Conservation (phyloP, 2,329 filamentous ascomycete genomes). For the Arthrobotrys sinensis region DNA sequence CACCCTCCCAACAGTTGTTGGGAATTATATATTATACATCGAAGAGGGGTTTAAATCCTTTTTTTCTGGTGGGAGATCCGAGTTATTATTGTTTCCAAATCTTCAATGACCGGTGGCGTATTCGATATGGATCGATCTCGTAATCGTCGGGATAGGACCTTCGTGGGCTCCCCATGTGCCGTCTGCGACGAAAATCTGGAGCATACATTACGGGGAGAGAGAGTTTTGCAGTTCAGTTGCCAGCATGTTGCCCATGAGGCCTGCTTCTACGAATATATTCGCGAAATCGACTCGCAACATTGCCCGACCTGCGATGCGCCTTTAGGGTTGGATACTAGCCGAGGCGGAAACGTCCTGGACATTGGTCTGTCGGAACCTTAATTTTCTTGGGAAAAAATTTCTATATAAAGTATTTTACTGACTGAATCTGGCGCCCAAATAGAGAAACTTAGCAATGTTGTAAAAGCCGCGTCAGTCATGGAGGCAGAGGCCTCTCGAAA, state of each 20-base stretch:
- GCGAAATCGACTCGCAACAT: slow-evolving; percentile 92
- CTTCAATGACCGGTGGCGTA: slow-evolving; percentile 75
- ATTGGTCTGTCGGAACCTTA: slow-evolving; percentile 76
- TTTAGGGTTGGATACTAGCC: slow-evolving; percentile 89
- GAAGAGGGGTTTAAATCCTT: neutral
- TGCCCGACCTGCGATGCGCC: slow-evolving; percentile 95
- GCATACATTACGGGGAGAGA: slow-evolving; percentile 92
- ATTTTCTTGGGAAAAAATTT: slow-evolving; percentile 61
- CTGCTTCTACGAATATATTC: slow-evolving; percentile 98
- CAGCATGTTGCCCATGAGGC: slow-evolving; percentile 98
- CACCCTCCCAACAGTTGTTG: slow-evolving; percentile 21
- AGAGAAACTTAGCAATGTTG: slow-evolving; percentile 97
- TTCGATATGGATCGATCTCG: slow-evolving; percentile 83
- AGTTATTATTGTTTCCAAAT: neutral
- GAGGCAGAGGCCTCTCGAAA: slow-evolving; percentile 55
- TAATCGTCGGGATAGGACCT: slow-evolving; percentile 89
- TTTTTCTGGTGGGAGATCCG: slow-evolving; percentile 18
- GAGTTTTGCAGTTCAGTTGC: slow-evolving; percentile 95
- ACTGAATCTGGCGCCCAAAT: slow-evolving; percentile 63
- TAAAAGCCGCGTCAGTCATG: slow-evolving; percentile 80
- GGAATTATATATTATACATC: slow-evolving; percentile 10
- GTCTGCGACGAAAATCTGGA: slow-evolving; percentile 97
- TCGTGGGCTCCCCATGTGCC: slow-evolving; percentile 93
- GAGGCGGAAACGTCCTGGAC: slow-evolving; percentile 92
- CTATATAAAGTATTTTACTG: slow-evolving; percentile 48